A percentile compares a stretch with the other conserved stretches of the same genome.
phyloP scores from a whole-genome alignment of 192 early-diverging fungal species.

The Coemansia nantahalensis region DNA sequence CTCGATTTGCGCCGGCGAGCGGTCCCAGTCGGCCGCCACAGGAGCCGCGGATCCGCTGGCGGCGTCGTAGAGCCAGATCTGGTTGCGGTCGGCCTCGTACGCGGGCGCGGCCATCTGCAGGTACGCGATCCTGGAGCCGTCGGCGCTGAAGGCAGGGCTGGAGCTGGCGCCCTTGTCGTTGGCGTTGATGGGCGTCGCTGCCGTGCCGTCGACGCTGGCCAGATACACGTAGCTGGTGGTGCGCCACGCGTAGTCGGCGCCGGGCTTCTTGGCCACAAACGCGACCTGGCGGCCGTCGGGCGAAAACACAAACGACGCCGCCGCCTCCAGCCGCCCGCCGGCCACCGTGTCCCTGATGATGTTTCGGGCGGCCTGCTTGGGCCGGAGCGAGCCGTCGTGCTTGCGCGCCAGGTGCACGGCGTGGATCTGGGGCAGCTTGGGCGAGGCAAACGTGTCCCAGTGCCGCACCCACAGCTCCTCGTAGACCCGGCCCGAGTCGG shows the following conservation, averaged over 20 bases:
- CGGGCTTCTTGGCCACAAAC: slow-evolving; percentile 69
- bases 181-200: slow-evolving; percentile 45
- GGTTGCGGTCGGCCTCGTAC: slow-evolving; percentile 79
- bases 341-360: slow-evolving; percentile 38
- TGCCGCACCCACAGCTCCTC: slow-evolving; percentile 79
- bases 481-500: slow-evolving; percentile 62
- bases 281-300: slow-evolving; percentile 63
- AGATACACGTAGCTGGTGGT: slow-evolving; percentile 73
- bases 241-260: slow-evolving; percentile 67
- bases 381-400: slow-evolving; percentile 34
- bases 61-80: slow-evolving; percentile 59
- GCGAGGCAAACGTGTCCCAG: slow-evolving; percentile 68
- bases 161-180: slow-evolving; percentile 59
- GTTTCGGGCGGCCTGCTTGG: slow-evolving; percentile 16
- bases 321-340: slow-evolving; percentile 56
- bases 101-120: slow-evolving; percentile 69
- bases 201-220: slow-evolving; percentile 53
- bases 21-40: slow-evolving; percentile 62
- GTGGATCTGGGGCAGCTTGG: slow-evolving; percentile 66
- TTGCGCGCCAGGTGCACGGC: slow-evolving; percentile 39
- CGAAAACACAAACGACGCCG: slow-evolving; percentile 61
- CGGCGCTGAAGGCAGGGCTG: slow-evolving; percentile 62
- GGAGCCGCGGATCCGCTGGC: slow-evolving; percentile 27
- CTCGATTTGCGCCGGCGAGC: slow-evolving; percentile 54
- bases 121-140: slow-evolving; percentile 65